Base-by-base conservation (phyloP, 306 rosid species). In the Cicer yamashitae region DNA sequence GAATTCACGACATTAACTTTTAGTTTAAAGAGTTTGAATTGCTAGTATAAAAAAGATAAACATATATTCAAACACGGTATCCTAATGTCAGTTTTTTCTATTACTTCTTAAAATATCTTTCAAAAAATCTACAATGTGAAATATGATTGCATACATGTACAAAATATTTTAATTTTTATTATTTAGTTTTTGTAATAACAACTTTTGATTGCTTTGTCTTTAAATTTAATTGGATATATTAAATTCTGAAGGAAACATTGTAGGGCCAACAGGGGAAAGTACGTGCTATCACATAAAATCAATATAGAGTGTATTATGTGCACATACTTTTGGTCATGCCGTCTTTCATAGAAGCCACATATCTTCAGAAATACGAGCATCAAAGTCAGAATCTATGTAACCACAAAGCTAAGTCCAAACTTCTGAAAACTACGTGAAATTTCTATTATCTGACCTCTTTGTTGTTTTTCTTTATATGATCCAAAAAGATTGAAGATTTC, bases 341-440 rank as follows among this genome's bases (percentile, higher is more conserved):
- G 14, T 73, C 50, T 76, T 82, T 72, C 73, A 67, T 59, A 76
- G 81, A 76, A 84, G 70, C 74, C 81, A 51, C 84, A 47, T 65
- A 40, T 51, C 44, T 8, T 61, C 61, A 71, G 67, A 34, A 70
- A 34, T 78, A 72, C 81, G 70, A 75, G 6, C 46, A 47, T 7
- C 46, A 25, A 48, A 48, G 79, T 57, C 72, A 64, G 76, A 83
- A 64, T 46, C 59, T 57, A 12, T 17, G 37, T 9, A 61, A 56
- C 46, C 76, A 70, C 68, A 70, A 25, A 79, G 73, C 39, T 80
- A 61, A 76, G 38, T 80, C 84, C 84, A 80, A 84, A 71, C 77
- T 38, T 60, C 38, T 40, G 82, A 76, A 56, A 80, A 71, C 70
- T 71, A 72, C 60, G 41, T 81, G 85, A 84, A 84, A 81, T 84